Conservation (phyloP, 805 yeast species). For the Komagataella ulmi region DNA sequence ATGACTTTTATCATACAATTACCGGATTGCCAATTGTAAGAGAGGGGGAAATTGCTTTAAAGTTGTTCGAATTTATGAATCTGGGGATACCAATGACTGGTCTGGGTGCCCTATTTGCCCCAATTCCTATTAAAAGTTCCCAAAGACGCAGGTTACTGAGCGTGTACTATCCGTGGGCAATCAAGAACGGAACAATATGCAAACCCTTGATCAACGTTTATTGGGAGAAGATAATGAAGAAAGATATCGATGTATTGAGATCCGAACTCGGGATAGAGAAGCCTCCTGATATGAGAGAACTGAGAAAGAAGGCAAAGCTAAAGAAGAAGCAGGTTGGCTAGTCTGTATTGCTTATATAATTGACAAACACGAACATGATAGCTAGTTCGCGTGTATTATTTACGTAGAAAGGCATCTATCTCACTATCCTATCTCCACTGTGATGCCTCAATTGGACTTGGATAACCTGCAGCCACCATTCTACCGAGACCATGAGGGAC, state of each 20-base stretch:
- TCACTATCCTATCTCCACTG: neutral
- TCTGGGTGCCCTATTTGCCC: slow-evolving; percentile 82
- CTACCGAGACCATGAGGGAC: slow-evolving; percentile 2
- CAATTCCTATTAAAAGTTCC: slow-evolving; percentile 51
- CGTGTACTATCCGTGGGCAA: slow-evolving; percentile 82
- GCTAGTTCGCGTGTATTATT: neutral
- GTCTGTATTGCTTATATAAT: neutral
- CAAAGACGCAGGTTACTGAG: slow-evolving; percentile 53
- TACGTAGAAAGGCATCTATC: neutral
- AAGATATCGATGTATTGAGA: slow-evolving; percentile 63
- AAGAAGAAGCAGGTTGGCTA: neutral
- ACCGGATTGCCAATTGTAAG: slow-evolving; percentile 82
- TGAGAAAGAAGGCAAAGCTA: slow-evolving; percentile 27
- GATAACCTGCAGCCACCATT: slow-evolving; percentile 4
- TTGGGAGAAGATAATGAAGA: slow-evolving; percentile 77
- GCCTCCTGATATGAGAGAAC: slow-evolving; percentile 67
- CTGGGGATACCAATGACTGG: slow-evolving; percentile 95
- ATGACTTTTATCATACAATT: slow-evolving; percentile 90
- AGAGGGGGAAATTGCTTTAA: slow-evolving; percentile 94
- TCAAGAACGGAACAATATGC: slow-evolving; percentile 55
- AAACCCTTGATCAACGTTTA: slow-evolving; percentile 76
- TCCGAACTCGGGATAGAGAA: slow-evolving; percentile 55
- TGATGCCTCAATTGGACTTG: neutral
- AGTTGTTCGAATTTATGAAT: slow-evolving; percentile 84
- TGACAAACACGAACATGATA: neutral